phyloP scores from a whole-genome alignment of 2,329 filamentous ascomycete genomes.

The Rhynchosporium secalis region DNA sequence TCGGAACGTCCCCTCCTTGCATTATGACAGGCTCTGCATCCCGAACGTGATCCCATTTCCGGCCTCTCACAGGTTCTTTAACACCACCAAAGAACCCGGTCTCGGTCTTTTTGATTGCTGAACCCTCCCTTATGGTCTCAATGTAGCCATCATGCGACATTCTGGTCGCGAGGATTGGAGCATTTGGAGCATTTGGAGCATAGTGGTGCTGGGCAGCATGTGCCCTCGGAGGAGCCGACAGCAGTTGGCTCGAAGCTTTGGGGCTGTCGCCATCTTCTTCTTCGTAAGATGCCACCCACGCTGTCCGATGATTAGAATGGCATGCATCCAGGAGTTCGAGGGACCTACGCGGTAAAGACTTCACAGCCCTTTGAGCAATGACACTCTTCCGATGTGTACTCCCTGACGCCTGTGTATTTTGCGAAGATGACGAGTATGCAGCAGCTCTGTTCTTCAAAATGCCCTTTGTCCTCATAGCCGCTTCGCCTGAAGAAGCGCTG shows the following conservation, averaged over 20 bases:
- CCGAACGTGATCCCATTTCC: slow-evolving; percentile 41
- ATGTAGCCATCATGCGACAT: slow-evolving; percentile 40
- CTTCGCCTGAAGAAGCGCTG: slow-evolving; percentile 29
- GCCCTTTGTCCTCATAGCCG: slow-evolving; percentile 30
- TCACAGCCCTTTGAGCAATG: slow-evolving; percentile 31
- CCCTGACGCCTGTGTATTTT: slow-evolving; percentile 31
- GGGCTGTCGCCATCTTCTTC: slow-evolving; percentile 31
- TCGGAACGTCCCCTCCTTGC: slow-evolving; percentile 29
- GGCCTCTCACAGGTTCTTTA: slow-evolving; percentile 38
- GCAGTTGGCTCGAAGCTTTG: slow-evolving; percentile 28
- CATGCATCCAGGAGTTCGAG: background rate
- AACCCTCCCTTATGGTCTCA: slow-evolving; percentile 33
- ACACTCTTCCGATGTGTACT: slow-evolving; percentile 33
- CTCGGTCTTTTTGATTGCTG: slow-evolving; percentile 32
- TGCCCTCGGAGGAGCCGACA: slow-evolving; percentile 32
- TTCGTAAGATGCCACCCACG: slow-evolving; percentile 40
- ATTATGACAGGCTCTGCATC: slow-evolving; percentile 41
- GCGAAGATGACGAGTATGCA: slow-evolving; percentile 34
- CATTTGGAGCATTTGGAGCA: slow-evolving; percentile 20
- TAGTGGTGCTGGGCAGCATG: slow-evolving; percentile 37
- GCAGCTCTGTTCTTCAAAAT: slow-evolving; percentile 31
- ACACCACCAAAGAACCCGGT: slow-evolving; percentile 38
- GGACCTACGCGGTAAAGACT: slow-evolving; percentile 38
- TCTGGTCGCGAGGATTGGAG: slow-evolving; percentile 27
- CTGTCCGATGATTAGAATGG: slow-evolving; percentile 23